phyloP scores from a whole-genome alignment of 2,329 filamentous ascomycete genomes.

The Alternaria panax region DNA sequence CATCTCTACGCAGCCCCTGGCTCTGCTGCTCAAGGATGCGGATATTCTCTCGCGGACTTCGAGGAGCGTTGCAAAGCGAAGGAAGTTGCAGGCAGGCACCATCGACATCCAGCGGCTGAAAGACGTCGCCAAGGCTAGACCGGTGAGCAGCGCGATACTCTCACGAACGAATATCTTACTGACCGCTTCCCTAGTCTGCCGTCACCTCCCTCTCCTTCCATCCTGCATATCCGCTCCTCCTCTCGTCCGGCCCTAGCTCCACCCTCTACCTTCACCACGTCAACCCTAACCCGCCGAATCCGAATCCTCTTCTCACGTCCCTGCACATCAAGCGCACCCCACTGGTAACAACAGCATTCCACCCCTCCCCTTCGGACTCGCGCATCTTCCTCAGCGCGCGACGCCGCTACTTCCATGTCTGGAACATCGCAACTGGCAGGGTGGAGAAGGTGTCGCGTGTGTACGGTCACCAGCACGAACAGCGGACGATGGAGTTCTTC shows the following conservation, averaged over 20 bases:
- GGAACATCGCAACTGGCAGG: constrained; percentile 82
- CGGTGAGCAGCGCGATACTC: constrained; percentile 53
- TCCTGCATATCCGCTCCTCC: constrained; percentile 82
- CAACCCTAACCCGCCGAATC: constrained; percentile 74
- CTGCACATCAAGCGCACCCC: constrained; percentile 85
- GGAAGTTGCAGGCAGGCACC: constrained; percentile 83
- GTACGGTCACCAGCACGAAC: constrained; percentile 78
- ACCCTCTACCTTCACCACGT: constrained; percentile 91
- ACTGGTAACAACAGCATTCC: constrained; percentile 83
- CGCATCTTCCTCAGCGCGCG: constrained; percentile 89
- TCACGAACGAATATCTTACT: constrained; percentile 20
- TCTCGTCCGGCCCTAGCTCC: constrained; percentile 86
- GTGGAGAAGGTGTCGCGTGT: constrained; percentile 84
- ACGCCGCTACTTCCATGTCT: constrained; percentile 90
- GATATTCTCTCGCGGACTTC: constrained; percentile 66
- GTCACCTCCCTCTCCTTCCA: constrained; percentile 90
- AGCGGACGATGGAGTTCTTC: constrained; percentile 90
- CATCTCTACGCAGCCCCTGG: constrained; percentile 76
- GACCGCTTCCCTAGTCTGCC: constrained; percentile 60
- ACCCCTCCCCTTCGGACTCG: constrained; percentile 70
- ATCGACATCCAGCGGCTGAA: constrained; percentile 89
- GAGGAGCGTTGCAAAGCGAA: constrained; percentile 62
- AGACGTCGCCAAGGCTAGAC: constrained; percentile 81
- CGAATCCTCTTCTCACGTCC: constrained; percentile 89
- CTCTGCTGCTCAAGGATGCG: constrained; percentile 78